Base-by-base conservation (phyloP, 345 rosid genomes). In the Luvunga scandens region DNA sequence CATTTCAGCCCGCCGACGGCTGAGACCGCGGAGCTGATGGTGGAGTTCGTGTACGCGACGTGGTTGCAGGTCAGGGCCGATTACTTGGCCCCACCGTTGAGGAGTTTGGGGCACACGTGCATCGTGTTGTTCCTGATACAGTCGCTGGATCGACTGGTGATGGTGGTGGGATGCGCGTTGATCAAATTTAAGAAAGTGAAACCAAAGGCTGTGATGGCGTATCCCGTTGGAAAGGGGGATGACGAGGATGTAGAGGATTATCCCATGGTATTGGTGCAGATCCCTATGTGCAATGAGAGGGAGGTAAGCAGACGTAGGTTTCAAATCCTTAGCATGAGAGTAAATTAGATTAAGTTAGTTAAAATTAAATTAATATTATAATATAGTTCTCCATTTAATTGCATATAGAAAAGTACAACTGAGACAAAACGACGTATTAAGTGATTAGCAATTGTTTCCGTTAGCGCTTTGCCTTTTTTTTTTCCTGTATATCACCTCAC, bases 261-360 rank as follows among this genome's bases (percentile, higher is more conserved):
- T 82, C 98, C 98, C 1, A 95, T 95, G 98, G 97, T 95, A 12
- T 81, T 95, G 78, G 88, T 95, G 50, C 98, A 95, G 87, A 94
- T 94, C 78, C 98, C 98, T 5, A 94, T 94, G 97, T 94, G 98
- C 89, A 94, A 94, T 80, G 97, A 94, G 91, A 89, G 81, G 91
- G 98, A 95, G 98, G 98, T 95, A 91, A 90, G 97, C 88, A 74
- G 78, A 90, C 79, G 91, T 89, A 82, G 87, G 89, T 87, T 86
- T 76, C 81, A 34, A 70, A 76, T 45, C 18, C 50, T 45, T 45
- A 13, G 50, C 50, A 1, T 81, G 77, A 73, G 4, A 28, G 27
- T 10, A 21, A 24, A 4, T 13, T 9, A 4, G n/a, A 61, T 28
- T 38, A 10, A 73, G 14, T 69, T 69, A 7, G 24, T 38, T 27